Evolutionary conservation across 1,284 basidiomycete species (phyloP), one percentile per base, ranked within the genome.

Genomic region (Kalmanozyma brasiliensis): DNA sequence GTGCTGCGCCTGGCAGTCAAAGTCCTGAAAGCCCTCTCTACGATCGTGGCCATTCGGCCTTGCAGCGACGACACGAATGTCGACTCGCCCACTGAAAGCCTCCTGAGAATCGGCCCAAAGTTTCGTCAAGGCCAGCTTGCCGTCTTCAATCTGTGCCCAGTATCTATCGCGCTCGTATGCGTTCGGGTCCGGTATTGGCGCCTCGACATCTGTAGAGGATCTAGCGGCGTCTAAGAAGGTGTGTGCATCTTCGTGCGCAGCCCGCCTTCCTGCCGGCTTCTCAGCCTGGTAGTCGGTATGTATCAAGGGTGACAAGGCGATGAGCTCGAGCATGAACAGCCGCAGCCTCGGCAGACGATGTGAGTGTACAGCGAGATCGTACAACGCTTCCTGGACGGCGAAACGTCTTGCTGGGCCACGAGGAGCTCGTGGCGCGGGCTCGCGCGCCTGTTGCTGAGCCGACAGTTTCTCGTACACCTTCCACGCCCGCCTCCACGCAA

Each of bases 21-120:
- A 72, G 37, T 72, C 69, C 35, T 55, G 40, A 29, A 62, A 58
- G n/a, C 48, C 47, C 37, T 72, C 69, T 19, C 51, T 43, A 20
- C 59, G 51, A 41, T 72, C 69, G 55, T 67, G 65, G 2, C 65
- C 69, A 13, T 48, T 53, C 3, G 51, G 46, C 19, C 59, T 36
- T 8, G 69, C 59, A 5, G 60, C 47, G 2, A 68, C 69, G 10
- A 72, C 38, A 2, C 69, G 53, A 11, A 72, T 19, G 17, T 44
- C 42, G 34, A 29, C 20, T 17, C 30, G 17, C 4, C 19, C 24
- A 29, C 23, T 8, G 24, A 23, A 32, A 14, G 20, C 24, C 23
- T 29, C 23, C 17, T 35, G 45, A 17, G 45, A 60, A 14, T 38
- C 14, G 2, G 34, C 14, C 58, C 64, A 67, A 20, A 67, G 49